Percentiles rank a stretch among this genome's conserved stretches.
Evolutionary conservation across 164 flowering plant species (phyloP).

Genomic region (Kingdonia uniflora): DNA sequence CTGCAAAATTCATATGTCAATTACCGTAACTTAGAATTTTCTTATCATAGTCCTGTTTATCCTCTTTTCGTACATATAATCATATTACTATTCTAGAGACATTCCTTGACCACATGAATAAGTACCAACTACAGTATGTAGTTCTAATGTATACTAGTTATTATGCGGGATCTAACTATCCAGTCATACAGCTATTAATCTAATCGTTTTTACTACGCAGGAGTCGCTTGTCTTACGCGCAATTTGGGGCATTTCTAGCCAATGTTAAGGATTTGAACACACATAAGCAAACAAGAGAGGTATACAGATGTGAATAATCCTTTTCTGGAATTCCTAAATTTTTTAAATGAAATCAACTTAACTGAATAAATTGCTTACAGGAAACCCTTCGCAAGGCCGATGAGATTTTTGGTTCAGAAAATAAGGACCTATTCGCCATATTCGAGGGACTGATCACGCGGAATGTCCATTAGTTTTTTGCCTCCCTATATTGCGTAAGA

Average conservation of each 20-base stretch:
- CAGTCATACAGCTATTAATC: neutral
- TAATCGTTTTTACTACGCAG: conserved; percentile 21
- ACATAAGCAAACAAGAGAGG: conserved; percentile 88
- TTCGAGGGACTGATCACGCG: conserved; percentile 81
- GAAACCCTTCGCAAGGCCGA: conserved; percentile 80
- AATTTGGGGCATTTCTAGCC: conserved; percentile 81
- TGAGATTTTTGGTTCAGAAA: conserved; percentile 77
- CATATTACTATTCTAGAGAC: no score
- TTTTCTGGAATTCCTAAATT: neutral
- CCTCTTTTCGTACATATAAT: no score
- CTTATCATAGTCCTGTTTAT: no score
- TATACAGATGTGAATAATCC: conserved; percentile 7
- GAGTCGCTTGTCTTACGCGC: conserved; percentile 87
- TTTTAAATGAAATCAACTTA: no score
- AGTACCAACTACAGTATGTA: no score
- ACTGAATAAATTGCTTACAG: conserved; percentile 24
- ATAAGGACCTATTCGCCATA: conserved; percentile 66
- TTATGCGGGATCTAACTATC: no score
- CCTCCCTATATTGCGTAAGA: no score
- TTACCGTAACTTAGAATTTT: no score
- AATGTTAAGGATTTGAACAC: conserved; percentile 91
- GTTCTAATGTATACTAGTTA: no score
- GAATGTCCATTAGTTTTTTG: conserved; percentile 27
- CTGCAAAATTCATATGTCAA: neutral
- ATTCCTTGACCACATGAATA: no score